Base-by-base conservation (phyloP, 306 rosid species). In the Prunus campanulata region DNA sequence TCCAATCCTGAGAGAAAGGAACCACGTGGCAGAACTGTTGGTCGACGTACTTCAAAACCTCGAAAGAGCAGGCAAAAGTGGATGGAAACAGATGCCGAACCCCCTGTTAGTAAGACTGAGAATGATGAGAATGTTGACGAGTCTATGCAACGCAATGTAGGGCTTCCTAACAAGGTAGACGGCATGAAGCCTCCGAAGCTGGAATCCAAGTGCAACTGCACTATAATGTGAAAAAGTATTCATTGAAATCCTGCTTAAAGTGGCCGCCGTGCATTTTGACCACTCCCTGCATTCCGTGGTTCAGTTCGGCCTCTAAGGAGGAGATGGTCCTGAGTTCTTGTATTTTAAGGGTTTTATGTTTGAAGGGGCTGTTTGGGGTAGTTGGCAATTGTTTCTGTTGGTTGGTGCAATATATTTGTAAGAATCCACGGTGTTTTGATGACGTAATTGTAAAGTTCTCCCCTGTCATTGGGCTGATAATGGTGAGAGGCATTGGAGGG, bases 131-230 rank as follows among this genome's bases (percentile, higher is more conserved):
- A 86, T 70, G 68, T 72, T 2, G 86, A 84, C 0, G 93, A 92
- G 81, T 77, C 89, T 76, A 66, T 83, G 69, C 76, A 74, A 51
- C 79, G 71, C 27, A 86, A 85, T 74, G 92, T 78, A 20, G 96
- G 88, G 66, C 82, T 90, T 82, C 92, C 96, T 68, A 80, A 87
- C 88, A 87, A 90, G 87, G 77, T 87, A 50, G 97, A 95, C 64
- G 74, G 83, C 71, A 77, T 82, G 89, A 92, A 89, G 87, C 97
- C 97, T 74, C 90, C 87, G 5, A 88, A 89, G 87, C 92, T 92
- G 79, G 97, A 95, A 87, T 91, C 91, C 16, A 95, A 95, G 85
- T 95, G 99, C 86, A 95, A 95, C 76, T 95, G 99, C 96, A 85
- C 87, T 54, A 89, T 95, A 87, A 95, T 95, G 97, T 95, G 91